Evolutionary conservation across 2,329 filamentous ascomycete genomes (phyloP).

Genomic region (Colletotrichum paranaense): DNA sequence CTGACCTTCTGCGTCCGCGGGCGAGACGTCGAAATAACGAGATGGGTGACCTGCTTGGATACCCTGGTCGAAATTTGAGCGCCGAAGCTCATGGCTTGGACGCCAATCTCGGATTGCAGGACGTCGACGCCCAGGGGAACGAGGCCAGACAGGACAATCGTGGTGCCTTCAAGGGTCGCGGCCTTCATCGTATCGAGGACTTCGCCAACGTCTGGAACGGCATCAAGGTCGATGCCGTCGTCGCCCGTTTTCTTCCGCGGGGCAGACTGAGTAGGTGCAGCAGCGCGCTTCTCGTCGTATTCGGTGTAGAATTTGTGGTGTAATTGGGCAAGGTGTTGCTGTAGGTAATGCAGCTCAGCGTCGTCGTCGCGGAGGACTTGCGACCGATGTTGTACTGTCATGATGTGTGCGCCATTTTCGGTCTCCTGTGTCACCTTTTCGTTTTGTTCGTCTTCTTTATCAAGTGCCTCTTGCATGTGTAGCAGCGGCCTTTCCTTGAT

Average conservation of each 20-base stretch:
- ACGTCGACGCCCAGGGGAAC: conserved; percentile 85
- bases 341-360: conserved; percentile 80
- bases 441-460: conserved; percentile 81
- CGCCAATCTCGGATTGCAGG: conserved; percentile 83
- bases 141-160: conserved; percentile 90
- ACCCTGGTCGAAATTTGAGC: conserved; percentile 71
- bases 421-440: conserved; percentile 59
- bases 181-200: conserved; percentile 88
- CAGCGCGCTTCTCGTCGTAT: conserved; percentile 71
- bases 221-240: conserved; percentile 56
- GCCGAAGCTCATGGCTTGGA: conserved; percentile 89
- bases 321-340: conserved; percentile 79
- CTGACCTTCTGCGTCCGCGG: conserved; percentile 92
- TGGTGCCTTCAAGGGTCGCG: conserved; percentile 77
- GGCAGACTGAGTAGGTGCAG: conserved; percentile 36
- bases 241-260: conserved; percentile 44
- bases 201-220: conserved; percentile 85
- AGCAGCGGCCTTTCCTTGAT: conserved; percentile 87
- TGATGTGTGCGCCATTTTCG: conserved; percentile 45
- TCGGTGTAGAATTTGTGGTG: conserved; percentile 86
- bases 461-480: conserved; percentile 92
- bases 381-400: conserved; percentile 59
- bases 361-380: conserved; percentile 91
- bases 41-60: conserved; percentile 74
- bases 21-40: conserved; percentile 76